A percentile compares a stretch with the other conserved stretches of the same genome.
phyloP scores from a whole-genome alignment of 2,329 filamentous ascomycete species.

The Periconia sp. region DNA sequence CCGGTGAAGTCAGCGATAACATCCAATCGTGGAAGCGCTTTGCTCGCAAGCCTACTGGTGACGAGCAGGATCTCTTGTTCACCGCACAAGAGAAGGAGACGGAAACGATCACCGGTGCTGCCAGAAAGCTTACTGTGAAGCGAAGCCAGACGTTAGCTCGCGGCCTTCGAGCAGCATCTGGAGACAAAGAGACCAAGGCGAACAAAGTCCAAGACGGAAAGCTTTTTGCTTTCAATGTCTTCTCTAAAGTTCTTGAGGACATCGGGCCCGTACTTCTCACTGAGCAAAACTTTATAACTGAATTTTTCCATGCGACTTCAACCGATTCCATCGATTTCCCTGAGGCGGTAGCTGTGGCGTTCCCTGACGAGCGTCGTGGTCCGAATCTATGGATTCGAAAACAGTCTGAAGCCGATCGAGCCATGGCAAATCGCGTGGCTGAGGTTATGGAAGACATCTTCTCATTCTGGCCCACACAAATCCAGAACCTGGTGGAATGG shows the following conservation, averaged over 20 bases:
- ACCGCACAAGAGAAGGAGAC: constrained; percentile 88
- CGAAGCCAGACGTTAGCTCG: constrained; percentile 86
- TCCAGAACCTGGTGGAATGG: constrained; percentile 85
- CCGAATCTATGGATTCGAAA: constrained; percentile 76
- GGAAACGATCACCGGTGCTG: constrained; percentile 69
- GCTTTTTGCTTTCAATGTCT: constrained; percentile 79
- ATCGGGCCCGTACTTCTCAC: constrained; percentile 83
- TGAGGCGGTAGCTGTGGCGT: constrained; percentile 72
- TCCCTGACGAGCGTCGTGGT: constrained; percentile 71
- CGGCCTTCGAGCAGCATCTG: constrained; percentile 70
- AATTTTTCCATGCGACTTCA: constrained; percentile 94
- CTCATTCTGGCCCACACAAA: constrained; percentile 77
- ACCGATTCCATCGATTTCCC: constrained; percentile 81
- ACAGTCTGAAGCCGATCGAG: constrained; percentile 86
- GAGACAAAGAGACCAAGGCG: constrained; percentile 62
- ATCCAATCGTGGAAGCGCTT: constrained; percentile 80
- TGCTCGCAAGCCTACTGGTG: constrained; percentile 74
- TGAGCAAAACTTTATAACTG: constrained; percentile 97
- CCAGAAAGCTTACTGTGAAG: constrained; percentile 91
- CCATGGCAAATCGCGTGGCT: constrained; percentile 82
- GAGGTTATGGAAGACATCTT: constrained; percentile 90
- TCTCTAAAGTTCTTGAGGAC: constrained; percentile 80
- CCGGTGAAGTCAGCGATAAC: constrained; percentile 80
- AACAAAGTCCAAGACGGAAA: constrained; percentile 70
- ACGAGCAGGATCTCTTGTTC: constrained; percentile 86